Base-by-base conservation (phyloP, 2,329 filamentous ascomycete species). In the Emmonsiellopsis sp. region DNA sequence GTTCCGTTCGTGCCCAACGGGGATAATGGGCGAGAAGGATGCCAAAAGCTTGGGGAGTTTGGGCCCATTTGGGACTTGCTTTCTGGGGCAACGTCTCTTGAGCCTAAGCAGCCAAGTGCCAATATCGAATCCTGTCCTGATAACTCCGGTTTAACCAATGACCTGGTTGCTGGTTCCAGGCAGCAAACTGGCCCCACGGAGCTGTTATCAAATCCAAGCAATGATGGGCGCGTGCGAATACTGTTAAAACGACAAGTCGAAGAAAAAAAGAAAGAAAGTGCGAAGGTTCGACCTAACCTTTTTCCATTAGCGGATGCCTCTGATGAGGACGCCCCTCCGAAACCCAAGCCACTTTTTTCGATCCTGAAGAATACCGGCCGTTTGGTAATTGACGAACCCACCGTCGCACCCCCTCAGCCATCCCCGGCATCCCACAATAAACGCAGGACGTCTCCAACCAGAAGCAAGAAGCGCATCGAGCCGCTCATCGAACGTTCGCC, bases 41-140 rank as follows among this genome's bases (percentile, higher is more conserved):
- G 55, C n/a, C 51, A 42, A 55, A 64, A 61, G 32, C 66, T 76
- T 26, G 74, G 74, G 35, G 72, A 76, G 51, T 76, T 76, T 54
- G 65, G 66, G 26, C 61, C 62, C 37, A 55, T 76, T 13, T 76
- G 72, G 71, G 64, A 70, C 43, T 64, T 69, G 52, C 60, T 76
- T 35, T 62, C 63, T 40, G 60, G 60, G 32, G 54, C 59, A 26
- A 42, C 56, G n/a, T 44, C 59, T 30, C 51, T 60, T 30, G 30
- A 38, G 15, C 26, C 58, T 34, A 54, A 52, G 10, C 5, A n/a
- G 7, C 15, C 49, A 10, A 16, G 20, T 15, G 37, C 26, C 15
- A n/a, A 42, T 50, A 8, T 30, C 16, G 30, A n/a, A n/a, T 4
- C 26, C 2, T 2, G 16, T 42, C 20, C 30, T 34, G 7, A n/a